Percentiles rank a stretch among this genome's conserved stretches.
These are phyloP conservation scores for Aspergillus sp. DNA, from an alignment of 2,329 filamentous ascomycete genomes.

Conservation along the genomic window DNA sequence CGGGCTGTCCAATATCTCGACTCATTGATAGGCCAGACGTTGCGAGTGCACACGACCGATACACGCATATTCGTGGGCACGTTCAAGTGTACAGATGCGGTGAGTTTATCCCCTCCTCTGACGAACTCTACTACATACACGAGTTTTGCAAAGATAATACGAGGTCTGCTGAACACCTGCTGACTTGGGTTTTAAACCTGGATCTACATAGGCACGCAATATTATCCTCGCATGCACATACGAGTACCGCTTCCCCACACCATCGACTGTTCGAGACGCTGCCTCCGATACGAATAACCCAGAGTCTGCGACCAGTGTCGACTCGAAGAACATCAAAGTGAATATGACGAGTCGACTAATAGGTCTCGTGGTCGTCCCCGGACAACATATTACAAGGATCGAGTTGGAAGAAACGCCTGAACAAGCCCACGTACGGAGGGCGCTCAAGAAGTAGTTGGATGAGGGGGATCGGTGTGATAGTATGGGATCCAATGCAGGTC, in stretches of 20 bases:
- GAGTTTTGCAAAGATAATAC: background rate
- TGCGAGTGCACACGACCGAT: constrained; percentile 77
- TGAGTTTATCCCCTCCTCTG: constrained; percentile 28
- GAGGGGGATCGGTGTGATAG: background rate
- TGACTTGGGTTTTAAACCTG: background rate
- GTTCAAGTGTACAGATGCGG: constrained; percentile 92
- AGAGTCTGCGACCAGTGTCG: constrained; percentile 9
- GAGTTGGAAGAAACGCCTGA: constrained; percentile 66
- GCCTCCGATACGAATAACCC: constrained; percentile 29
- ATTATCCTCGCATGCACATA: constrained; percentile 80
- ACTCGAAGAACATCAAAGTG: constrained; percentile 46
- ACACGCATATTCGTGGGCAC: constrained; percentile 82
- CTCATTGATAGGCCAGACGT: constrained; percentile 69
- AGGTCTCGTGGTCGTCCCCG: constrained; percentile 84
- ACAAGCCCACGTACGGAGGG: constrained; percentile 14
- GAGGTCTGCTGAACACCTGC: too few relatives aligned
- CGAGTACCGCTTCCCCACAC: constrained; percentile 77
- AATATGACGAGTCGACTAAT: constrained; percentile 83
- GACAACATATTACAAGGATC: constrained; percentile 78
- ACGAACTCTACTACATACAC: background rate
- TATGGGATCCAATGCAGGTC: background rate
- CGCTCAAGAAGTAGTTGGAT: constrained; percentile 9
- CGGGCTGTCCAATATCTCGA: constrained; percentile 35
- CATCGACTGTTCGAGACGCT: constrained; percentile 41
- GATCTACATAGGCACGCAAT: constrained; percentile 65